Base-by-base conservation (phyloP, 768 basidiomycete species). In the Boletus edulis region DNA sequence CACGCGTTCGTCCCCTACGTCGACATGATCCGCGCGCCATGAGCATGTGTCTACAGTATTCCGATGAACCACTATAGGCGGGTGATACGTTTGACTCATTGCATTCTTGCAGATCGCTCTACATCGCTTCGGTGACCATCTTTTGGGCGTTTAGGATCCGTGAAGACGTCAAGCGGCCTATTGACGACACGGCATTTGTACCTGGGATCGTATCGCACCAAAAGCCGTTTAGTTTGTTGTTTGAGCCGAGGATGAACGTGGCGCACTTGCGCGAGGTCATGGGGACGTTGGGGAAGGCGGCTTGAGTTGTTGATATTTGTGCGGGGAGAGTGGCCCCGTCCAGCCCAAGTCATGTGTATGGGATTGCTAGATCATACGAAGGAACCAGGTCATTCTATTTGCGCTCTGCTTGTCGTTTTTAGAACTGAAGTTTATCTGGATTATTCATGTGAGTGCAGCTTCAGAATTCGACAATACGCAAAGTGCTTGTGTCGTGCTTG, bases 121-220 rank as follows among this genome's bases (percentile, higher is more conserved):
- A 83, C 61, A 73, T 87, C 51, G 85, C 83, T 55, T 77, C 82
- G 0, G 83, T 84, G 0, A 72, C 85, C 15, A 62, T 83, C 7
- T 75, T 85, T n/a, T 87, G 84, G 83, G 78, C 84, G 0, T 87
- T 88, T 70, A 74, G 58, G 0, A 71, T 89, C 29, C 65, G 64
- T 1, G 63, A 78, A 27, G 82, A 85, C 56, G 73, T 78, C 0
- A 57, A 67, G 11, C 66, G 72, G 6, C 82, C 84, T 0, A 86
- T 89, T 40, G 82, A 89, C 64, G 77, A 79, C 7, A 71, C 79
- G 40, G 83, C 78, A 0, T 86, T 88, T 59, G 82, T 81, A 1
- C 81, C 85, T 58, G 81, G 79, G 4, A 81, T 83, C 12, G 86
- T 87, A 62, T 76, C 79, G 0, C 85, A 85, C 51, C 86, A 86